Evolutionary conservation across 257 asterid genomes (phyloP).

Genomic region (Prunella vulgaris): DNA sequence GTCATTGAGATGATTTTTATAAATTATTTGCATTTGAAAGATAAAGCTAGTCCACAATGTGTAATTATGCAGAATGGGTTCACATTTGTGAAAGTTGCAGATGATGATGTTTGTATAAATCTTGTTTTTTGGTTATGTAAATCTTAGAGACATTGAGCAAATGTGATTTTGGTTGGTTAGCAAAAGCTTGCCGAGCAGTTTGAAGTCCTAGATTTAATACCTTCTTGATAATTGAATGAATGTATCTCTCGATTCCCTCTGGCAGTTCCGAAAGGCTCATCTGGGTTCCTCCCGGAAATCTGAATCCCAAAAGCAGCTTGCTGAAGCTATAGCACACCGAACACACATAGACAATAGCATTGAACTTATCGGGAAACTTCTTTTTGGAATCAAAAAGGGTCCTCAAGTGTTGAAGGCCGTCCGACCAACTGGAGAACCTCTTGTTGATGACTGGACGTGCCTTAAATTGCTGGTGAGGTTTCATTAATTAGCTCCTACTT

Average conservation of each 20-base stretch:
- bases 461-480: slow-evolving; percentile 65
- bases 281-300: slow-evolving; percentile 70
- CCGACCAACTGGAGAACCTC: slow-evolving; percentile 73
- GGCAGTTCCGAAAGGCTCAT: slow-evolving; percentile 64
- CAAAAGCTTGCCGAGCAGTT: too few species aligned
- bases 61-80: not conserved
- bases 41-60: not conserved
- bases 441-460: slow-evolving; percentile 88
- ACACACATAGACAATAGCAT: slow-evolving; percentile 74
- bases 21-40: not conserved
- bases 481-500: not conserved
- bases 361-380: slow-evolving; percentile 63
- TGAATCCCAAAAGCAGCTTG: slow-evolving; percentile 74
- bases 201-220: too few species aligned
- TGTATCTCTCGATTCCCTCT: slow-evolving; percentile 1
- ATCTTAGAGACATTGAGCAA: not conserved
- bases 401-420: slow-evolving; percentile 51
- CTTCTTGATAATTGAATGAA: too few species aligned
- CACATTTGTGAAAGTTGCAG: not conserved
- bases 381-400: slow-evolving; percentile 74
- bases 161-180: too few species aligned
- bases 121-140: not conserved
- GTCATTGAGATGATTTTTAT: not conserved
- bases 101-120: not conserved
- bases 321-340: slow-evolving; percentile 83